Percentiles rank a stretch among this genome's conserved stretches.
phyloP scores from a whole-genome alignment of 352 stramenopile species.

The Aphanomyces astaci region DNA sequence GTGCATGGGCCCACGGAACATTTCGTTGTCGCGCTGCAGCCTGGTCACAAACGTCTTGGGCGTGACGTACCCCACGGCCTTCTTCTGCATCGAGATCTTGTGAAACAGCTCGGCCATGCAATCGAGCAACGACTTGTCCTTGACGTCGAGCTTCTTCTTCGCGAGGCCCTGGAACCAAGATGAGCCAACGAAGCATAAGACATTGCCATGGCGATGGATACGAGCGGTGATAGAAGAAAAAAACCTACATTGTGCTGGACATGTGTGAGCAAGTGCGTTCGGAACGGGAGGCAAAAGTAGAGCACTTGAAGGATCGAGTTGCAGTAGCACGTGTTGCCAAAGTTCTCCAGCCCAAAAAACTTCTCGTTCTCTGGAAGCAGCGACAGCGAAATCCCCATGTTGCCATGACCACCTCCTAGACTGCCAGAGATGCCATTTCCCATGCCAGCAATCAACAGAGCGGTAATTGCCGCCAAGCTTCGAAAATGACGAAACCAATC shows the following conservation, averaged over 20 bases:
- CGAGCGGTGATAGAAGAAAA: too few relatives aligned
- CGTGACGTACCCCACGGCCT: slow-evolving; percentile 11
- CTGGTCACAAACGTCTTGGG: slow-evolving; percentile 21
- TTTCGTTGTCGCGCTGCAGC: slow-evolving; percentile 22
- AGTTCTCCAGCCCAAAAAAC: slow-evolving; percentile 38
- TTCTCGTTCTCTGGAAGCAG: slow-evolving; percentile 20
- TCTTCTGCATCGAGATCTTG: slow-evolving; percentile 22
- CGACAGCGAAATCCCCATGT: background rate
- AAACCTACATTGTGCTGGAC: slow-evolving; percentile 14
- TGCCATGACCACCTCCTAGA: background rate
- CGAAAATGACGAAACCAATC: background rate
- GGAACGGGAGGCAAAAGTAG: slow-evolving; percentile 24
- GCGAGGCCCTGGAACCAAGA: background rate
- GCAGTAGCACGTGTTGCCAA: slow-evolving; percentile 40
- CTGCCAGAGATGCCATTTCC: slow-evolving; percentile 23
- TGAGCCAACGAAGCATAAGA: background rate
- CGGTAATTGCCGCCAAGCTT: background rate
- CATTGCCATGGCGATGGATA: background rate
- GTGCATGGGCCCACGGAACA: slow-evolving; percentile 17
- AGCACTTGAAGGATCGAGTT: slow-evolving; percentile 31
- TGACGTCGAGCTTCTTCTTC: slow-evolving; percentile 2
- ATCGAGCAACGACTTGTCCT: slow-evolving; percentile 22
- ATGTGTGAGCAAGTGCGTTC: slow-evolving; percentile 9
- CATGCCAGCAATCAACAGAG: background rate
- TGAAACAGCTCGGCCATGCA: slow-evolving; percentile 24